Evolutionary conservation across 306 rosid genomes (phyloP).

Genomic region (Oxytropis ochrocephala): DNA sequence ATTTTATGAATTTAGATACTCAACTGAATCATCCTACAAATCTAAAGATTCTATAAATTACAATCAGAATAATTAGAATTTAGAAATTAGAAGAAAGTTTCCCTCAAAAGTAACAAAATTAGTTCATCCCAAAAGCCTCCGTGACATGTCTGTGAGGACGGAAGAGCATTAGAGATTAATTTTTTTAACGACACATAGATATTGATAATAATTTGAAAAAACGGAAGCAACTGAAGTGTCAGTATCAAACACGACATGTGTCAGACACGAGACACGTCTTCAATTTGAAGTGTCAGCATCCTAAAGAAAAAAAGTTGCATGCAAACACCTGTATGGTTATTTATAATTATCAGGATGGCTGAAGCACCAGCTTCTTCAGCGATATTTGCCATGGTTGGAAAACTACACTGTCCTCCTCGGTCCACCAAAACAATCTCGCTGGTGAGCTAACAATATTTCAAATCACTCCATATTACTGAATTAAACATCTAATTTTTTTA

Average conservation of each 20-base stretch:
- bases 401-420: too few species aligned
- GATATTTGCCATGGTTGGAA: too few species aligned
- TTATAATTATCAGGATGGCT: too few species aligned
- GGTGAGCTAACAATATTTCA: too few species aligned
- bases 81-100: conserved; percentile 11
- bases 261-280: too few species aligned
- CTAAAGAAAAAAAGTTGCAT: too few species aligned
- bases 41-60: conserved; percentile 2
- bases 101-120: background rate
- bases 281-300: too few species aligned
- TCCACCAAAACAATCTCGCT: too few species aligned
- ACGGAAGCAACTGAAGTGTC: too few species aligned
- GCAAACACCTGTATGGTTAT: too few species aligned
- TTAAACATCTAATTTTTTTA: conserved; percentile 15
- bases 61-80: background rate
- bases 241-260: fast-evolving
- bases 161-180: background rate
- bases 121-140: background rate
- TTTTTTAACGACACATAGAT: background rate
- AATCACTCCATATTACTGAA: conserved; percentile 50
- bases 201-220: too few species aligned
- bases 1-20: conserved; percentile 35
- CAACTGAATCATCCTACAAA: conserved; percentile 78
- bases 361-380: too few species aligned
- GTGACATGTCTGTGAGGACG: background rate